Base-by-base conservation (phyloP, 441 rosid species). In the Brassica balearica region DNA sequence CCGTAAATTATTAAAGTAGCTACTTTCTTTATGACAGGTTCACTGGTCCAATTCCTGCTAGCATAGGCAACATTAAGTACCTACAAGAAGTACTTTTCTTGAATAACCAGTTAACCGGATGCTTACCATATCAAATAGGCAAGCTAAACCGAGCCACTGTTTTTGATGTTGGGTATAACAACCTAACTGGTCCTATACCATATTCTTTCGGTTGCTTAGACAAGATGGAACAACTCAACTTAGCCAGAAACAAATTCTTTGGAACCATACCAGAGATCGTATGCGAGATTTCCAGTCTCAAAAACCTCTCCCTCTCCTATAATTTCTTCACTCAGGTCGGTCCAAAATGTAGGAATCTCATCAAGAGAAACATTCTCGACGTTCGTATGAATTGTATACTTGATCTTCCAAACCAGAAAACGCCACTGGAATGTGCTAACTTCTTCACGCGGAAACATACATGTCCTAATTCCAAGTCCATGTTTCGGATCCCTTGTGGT, bases 91-190 rank as follows among this genome's bases (percentile, higher is more conserved):
- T 91, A 68, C 75, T 93, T 9, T 84, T 90, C 75, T 71, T 91
- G 56, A 90, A 88, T 79, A 88, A 88, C 76, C 86, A 66, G 82
- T 65, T 93, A 10, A 86, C 88, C 15, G 97, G 94, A 2, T 93
- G 97, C 74, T 69, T 93, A 41, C 93, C 97, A 0, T 93, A 87
- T 55, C 90, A 90, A 80, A 79, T 91, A 4, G 94, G 97, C 29
- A 72, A 82, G 17, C 79, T 93, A 68, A 77, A 69, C 34, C 86
- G 74, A 73, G 89, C 91, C 1, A 72, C 60, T n/a, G 89, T 91
- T 73, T 74, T 93, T 7, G 96, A 91, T 71, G 78, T 74, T 4
- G 89, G 86, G 4, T 56, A 68, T 63, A 92, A 92, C 65, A 78
- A 29, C 55, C 41, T 92, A 58, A 90, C 88, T 0, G 93, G 94